Percentiles rank a stretch among this genome's conserved stretches.
Evolutionary conservation across 208 protist genomes (phyloP).

Genomic region (Tritrichomonas foetus): DNA sequence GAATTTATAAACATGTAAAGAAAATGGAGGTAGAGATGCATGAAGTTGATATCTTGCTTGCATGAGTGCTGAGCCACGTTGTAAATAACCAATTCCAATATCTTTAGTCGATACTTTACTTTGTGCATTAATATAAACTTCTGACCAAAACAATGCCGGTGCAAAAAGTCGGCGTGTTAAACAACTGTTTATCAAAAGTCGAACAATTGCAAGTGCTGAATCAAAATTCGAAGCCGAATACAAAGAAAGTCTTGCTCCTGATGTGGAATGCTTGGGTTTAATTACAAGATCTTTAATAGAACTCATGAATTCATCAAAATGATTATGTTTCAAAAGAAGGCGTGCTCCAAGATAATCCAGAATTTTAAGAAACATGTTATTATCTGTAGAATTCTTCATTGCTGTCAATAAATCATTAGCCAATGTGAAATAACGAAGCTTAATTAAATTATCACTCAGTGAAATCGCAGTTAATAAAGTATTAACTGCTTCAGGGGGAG

Average conservation of each 20-base stretch:
- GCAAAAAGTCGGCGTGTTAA: not conserved
- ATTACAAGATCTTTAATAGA: not conserved
- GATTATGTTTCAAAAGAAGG: not conserved
- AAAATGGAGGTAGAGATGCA: too few relatives aligned
- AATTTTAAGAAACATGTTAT: not conserved
- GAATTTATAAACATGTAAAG: not conserved
- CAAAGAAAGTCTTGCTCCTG: not conserved
- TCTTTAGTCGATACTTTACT: not conserved
- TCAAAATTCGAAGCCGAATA: not conserved
- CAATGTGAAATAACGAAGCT: not conserved
- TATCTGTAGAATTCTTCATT: not conserved
- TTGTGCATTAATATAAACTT: not conserved
- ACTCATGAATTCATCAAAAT: not conserved
- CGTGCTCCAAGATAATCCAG: not conserved
- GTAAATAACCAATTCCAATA: not conserved
- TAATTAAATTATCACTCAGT: not conserved
- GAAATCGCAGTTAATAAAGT: not conserved
- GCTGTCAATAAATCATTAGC: not conserved
- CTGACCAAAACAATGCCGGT: not conserved
- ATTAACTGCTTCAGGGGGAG: not conserved
- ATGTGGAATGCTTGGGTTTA: too few relatives aligned
- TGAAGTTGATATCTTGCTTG: too few relatives aligned
- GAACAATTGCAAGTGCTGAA: not conserved
- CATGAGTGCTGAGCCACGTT: not conserved
- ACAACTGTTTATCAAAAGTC: not conserved